phyloP scores from a whole-genome alignment of 495 filamentous ascomycete species.

The Trichoderma virens region DNA sequence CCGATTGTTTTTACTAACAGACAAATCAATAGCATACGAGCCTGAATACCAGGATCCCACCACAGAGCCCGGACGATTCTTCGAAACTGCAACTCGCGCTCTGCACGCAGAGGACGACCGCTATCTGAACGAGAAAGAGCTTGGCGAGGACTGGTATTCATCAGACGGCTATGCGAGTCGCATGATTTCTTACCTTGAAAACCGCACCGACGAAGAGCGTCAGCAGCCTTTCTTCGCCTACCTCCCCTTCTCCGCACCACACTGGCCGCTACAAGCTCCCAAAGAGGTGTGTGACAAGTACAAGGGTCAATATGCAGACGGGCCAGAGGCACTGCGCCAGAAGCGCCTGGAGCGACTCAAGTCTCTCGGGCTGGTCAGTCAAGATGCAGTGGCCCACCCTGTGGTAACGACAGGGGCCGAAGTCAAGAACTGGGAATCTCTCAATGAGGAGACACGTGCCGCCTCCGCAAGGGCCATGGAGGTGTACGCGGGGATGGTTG shows the following conservation, averaged over 20 bases:
- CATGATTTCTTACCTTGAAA: constrained; percentile 44
- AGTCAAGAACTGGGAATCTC: constrained; percentile 45
- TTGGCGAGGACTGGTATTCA: constrained; percentile 49
- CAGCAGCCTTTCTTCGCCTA: constrained; percentile 54
- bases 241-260: constrained; percentile 51
- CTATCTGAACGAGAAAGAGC: constrained; percentile 22
- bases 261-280: constrained; percentile 55
- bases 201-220: constrained; percentile 40
- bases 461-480: constrained; percentile 50
- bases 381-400: constrained; percentile 44
- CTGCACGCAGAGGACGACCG: constrained; percentile 49
- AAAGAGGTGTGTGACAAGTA: constrained; percentile 44
- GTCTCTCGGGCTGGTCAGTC: constrained; percentile 41
- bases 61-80: constrained; percentile 18
- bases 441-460: constrained; percentile 25
- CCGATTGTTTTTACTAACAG: not conserved
- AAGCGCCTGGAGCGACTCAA: constrained; percentile 44
- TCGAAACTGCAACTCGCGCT: constrained; percentile 19
- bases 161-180: constrained; percentile 47
- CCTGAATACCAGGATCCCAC: constrained; percentile 21
- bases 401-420: constrained; percentile 39
- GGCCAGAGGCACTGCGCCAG: constrained; percentile 45
- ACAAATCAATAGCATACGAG: constrained; percentile 23
- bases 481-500: constrained; percentile 55
- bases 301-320: constrained; percentile 48